phyloP scores from a whole-genome alignment of 2,329 filamentous ascomycete genomes.

The Camptophora hylomeconis region DNA sequence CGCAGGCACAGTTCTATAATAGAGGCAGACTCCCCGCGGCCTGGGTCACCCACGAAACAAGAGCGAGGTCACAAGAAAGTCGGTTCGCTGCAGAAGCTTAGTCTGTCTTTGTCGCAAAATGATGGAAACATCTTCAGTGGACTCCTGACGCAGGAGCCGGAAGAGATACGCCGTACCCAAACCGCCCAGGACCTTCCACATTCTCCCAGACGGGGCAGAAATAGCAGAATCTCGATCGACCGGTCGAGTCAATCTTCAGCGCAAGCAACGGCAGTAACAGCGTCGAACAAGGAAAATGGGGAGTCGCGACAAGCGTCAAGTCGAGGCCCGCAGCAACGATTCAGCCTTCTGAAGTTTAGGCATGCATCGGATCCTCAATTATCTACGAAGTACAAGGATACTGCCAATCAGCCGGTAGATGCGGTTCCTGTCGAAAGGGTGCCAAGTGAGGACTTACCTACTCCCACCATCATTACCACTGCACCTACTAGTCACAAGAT shows the following conservation, averaged over 20 bases:
- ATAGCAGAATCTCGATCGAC: too few species aligned
- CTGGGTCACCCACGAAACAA: background rate
- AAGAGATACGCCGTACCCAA: conserved; percentile 4
- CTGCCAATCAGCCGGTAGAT: conserved; percentile 24
- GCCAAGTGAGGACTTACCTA: conserved; percentile 20
- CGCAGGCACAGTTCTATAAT: conserved; percentile 2
- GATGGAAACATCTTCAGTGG: conserved; percentile 10
- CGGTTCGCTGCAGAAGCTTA: conserved; percentile 13
- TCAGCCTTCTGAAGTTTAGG: conserved; percentile 66
- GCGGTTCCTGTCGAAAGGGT: conserved; percentile 28
- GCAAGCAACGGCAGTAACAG: too few species aligned
- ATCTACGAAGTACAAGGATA: conserved; percentile 60
- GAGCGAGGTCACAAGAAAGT: conserved; percentile 7
- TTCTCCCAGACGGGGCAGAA: too few species aligned
- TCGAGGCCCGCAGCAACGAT: conserved; percentile 37
- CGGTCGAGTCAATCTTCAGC: too few species aligned
- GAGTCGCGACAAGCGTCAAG: conserved; percentile 2
- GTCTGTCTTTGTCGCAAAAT: conserved; percentile 12
- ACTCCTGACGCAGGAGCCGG: conserved; percentile 9
- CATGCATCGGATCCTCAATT: conserved; percentile 90
- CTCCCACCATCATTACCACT: conserved; percentile 74
- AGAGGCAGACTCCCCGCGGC: background rate
- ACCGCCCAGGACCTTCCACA: too few species aligned
- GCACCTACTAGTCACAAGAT: conserved; percentile 61
- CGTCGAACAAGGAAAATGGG: conserved; percentile 1